Evolutionary conservation across 345 rosid species (phyloP).

Genomic region (Turnera subulata): DNA sequence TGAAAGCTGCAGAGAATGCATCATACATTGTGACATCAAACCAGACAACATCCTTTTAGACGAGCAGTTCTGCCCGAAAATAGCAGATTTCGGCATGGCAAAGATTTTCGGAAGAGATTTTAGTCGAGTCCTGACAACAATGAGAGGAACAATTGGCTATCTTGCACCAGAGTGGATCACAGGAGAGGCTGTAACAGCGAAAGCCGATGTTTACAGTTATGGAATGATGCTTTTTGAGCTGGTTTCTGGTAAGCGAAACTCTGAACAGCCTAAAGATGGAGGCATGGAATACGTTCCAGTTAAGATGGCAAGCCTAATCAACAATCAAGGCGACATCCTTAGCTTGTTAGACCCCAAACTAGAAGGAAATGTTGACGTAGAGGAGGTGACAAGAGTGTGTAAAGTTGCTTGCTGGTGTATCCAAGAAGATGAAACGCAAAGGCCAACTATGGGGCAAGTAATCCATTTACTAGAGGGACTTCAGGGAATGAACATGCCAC

Average conservation of each 20-base stretch:
- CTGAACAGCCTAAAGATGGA: background rate
- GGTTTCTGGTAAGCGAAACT: constrained; percentile 61
- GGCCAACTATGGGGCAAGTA: constrained; percentile 14
- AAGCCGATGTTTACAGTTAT: constrained; percentile 74
- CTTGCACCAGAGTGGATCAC: constrained; percentile 84
- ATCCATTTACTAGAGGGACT: constrained; percentile 13
- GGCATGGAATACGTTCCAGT: constrained; percentile 10
- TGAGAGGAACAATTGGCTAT: constrained; percentile 73
- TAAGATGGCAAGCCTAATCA: constrained; percentile 1
- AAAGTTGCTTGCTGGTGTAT: constrained; percentile 26
- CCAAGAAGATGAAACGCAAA: constrained; percentile 10
- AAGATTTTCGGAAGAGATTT: constrained; percentile 69
- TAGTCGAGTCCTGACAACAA: constrained; percentile 60
- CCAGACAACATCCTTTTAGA: constrained; percentile 68
- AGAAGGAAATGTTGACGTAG: constrained; percentile 6
- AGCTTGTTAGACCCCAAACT: constrained; percentile 17
- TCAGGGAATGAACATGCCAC: constrained; percentile 6
- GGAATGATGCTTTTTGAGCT: constrained; percentile 75
- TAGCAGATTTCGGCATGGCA: constrained; percentile 70
- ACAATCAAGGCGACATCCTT: constrained; percentile 11
- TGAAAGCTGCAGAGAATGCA: constrained; percentile 64
- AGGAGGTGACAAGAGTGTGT: constrained; percentile 13
- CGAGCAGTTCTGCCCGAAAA: constrained; percentile 50
- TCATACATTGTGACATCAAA: constrained; percentile 74
- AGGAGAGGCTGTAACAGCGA: constrained; percentile 58